phyloP scores from a whole-genome alignment of 352 stramenopile genomes.

The Phytopythium vexans region DNA sequence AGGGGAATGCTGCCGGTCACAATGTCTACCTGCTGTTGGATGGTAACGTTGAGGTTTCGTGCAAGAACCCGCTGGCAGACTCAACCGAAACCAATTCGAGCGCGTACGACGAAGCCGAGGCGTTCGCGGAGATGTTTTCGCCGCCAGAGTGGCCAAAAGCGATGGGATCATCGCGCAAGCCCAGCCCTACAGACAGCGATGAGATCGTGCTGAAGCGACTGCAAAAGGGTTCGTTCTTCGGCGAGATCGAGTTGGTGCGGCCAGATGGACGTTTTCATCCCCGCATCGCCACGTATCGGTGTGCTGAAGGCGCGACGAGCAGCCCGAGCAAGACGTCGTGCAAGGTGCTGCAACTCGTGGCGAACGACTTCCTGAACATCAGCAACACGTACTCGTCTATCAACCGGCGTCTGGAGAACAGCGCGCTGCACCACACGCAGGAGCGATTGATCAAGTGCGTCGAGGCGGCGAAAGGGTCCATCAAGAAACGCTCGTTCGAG shows the following conservation, averaged over 20 bases:
- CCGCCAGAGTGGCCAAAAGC: conserved; percentile 20
- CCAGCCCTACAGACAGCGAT: conserved; percentile 14
- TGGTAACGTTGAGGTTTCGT: conserved; percentile 75
- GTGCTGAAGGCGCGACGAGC: conserved; percentile 24
- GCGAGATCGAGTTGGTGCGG: conserved; percentile 72
- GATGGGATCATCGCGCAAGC: conserved; percentile 13
- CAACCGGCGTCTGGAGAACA: conserved; percentile 60
- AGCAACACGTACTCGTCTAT: conserved; percentile 74
- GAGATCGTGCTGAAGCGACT: conserved; percentile 62
- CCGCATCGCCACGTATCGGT: conserved; percentile 70
- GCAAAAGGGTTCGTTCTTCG: conserved; percentile 75
- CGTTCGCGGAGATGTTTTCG: conserved; percentile 25
- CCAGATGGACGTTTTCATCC: conserved; percentile 66
- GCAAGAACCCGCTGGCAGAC: conserved; percentile 68
- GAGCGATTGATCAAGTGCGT: conserved; percentile 77
- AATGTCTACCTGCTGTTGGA: conserved; percentile 79
- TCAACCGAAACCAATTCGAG: conserved; percentile 6
- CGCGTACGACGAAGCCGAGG: conserved; percentile 21
- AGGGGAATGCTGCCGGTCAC: conserved; percentile 62
- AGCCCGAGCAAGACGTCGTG: conserved; percentile 28
- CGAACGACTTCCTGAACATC: conserved; percentile 75
- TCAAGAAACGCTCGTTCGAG: conserved; percentile 58
- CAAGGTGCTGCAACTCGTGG: conserved; percentile 78
- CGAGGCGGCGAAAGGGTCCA: conserved; percentile 63
- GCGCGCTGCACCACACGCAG: conserved; percentile 55